Base-by-base conservation (phyloP, 2,329 filamentous ascomycete species). In the Aspergillus texensis region DNA sequence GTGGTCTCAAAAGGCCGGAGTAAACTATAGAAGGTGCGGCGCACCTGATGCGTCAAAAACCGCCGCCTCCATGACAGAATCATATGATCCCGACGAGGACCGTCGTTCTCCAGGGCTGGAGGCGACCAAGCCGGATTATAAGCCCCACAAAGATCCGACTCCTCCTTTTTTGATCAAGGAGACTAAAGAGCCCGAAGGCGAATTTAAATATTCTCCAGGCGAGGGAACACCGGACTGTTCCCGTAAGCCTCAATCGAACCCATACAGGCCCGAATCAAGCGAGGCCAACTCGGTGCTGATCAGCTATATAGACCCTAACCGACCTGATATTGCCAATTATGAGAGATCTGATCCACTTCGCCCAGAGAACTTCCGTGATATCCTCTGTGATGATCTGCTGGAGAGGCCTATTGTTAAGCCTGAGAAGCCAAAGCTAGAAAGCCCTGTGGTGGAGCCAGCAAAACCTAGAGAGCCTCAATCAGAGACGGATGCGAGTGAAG, bases 221-320 rank as follows among this genome's bases (percentile, higher is more conserved):
- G 71, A 74, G 71, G 71, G 72, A 73, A 74, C 74, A 68, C 67
- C 67, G 60, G 71, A 71, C 60, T 68, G 71, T 73, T 73, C 76
- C 68, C 74, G 75, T 77, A 78, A 79, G 74, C 71, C 67, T 70
- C 68, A 69, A 64, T 72, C 68, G 65, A 68, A 57, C 54, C 41
- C 67, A 63, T 64, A 71, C 63, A 72, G 70, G 67, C 67, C 71
- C 58, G 74, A 74, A 65, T 85, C 86, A 73, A 87, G 85, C 70
- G 88, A 91, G 84, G 86, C 71, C 69, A 70, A 73, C 65, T 67
- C 83, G 69, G 88, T 92, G 67, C 83, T 94, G 76, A 84, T 94
- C 66, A 79, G 81, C 62, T 82, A 84, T 75, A 84, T 94, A 80
- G 86, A 82, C 72, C 87, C 88, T 71, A 87, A 88, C 72, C 82